phyloP scores from a whole-genome alignment of 495 filamentous ascomycete species.

The Hyaloscypha variabilis region DNA sequence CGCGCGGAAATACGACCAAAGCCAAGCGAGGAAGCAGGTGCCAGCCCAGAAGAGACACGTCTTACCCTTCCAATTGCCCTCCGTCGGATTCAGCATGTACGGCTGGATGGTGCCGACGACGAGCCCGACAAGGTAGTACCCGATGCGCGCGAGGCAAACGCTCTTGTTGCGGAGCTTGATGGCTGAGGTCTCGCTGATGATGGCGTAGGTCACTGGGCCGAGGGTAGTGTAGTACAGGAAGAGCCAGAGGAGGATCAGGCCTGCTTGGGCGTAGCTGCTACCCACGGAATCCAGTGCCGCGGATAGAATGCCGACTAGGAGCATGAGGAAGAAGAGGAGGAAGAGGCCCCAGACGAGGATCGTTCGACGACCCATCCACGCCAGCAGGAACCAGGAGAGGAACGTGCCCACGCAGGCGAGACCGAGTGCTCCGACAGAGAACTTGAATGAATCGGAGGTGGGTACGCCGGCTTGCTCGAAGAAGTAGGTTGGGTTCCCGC shows the following conservation, averaged over 20 bases:
- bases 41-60: constrained; percentile 27
- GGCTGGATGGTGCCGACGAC: constrained; percentile 68
- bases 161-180: constrained; percentile 13
- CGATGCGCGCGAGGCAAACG: constrained; percentile 40
- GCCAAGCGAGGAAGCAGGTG: constrained; percentile 58
- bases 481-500: constrained; percentile 33
- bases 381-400: constrained; percentile 42
- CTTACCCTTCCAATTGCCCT: constrained; percentile 69
- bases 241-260: constrained; percentile 52
- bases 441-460: constrained; percentile 29
- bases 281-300: constrained; percentile 27
- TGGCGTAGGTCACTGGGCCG: constrained; percentile 54
- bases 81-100: constrained; percentile 70
- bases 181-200: constrained; percentile 16
- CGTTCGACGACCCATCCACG: constrained; percentile 42
- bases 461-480: constrained; percentile 44
- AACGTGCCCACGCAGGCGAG: constrained; percentile 46
- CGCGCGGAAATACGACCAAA: constrained; percentile 74
- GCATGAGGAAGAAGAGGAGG: not conserved
- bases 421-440: constrained; percentile 41
- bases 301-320: constrained; percentile 30
- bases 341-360: constrained; percentile 40
- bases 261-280: constrained; percentile 11
- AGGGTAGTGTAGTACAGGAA: constrained; percentile 58
- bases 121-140: constrained; percentile 57